A percentile compares a stretch with the other conserved stretches of the same genome.
These are phyloP conservation scores for Mucor lusitanicus DNA, from an alignment of 371 early-diverging fungal genomes.

Conservation along the genomic window DNA sequence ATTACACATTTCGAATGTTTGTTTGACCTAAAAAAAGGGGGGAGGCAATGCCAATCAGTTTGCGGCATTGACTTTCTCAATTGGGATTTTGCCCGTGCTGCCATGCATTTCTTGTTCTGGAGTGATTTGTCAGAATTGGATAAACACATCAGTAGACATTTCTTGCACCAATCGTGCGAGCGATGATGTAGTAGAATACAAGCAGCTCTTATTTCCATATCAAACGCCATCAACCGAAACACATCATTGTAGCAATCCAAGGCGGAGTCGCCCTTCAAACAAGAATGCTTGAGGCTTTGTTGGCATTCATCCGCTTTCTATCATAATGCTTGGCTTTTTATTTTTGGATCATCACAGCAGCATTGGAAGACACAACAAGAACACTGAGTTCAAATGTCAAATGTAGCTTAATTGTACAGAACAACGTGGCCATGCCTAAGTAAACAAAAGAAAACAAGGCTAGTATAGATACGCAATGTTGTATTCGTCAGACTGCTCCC, in stretches of 20 bases:
- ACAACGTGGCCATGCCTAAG: background rate
- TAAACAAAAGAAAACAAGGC: background rate
- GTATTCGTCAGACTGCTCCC: background rate
- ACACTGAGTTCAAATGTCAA: background rate
- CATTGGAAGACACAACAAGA: no score
- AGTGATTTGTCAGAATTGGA: no score
- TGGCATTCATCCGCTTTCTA: background rate
- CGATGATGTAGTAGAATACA: no score
- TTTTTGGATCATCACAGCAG: no score
- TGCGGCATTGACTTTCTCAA: constrained; percentile 26
- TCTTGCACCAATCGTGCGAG: background rate
- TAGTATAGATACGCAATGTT: background rate
- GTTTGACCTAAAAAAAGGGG: constrained; percentile 8
- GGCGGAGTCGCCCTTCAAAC: background rate
- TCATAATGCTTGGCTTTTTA: background rate
- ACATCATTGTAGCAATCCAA: background rate
- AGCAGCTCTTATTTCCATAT: background rate
- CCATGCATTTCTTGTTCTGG: background rate
- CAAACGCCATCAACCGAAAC: background rate
- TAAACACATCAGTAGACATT: no score
- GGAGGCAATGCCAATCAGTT: constrained; percentile 22
- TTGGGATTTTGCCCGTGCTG: constrained; percentile 29
- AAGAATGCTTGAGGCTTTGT: background rate
- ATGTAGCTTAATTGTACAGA: background rate
- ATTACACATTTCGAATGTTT: background rate